Evolutionary conservation across 768 basidiomycete genomes (phyloP).

Genomic region (Melanogaster broomeanus): DNA sequence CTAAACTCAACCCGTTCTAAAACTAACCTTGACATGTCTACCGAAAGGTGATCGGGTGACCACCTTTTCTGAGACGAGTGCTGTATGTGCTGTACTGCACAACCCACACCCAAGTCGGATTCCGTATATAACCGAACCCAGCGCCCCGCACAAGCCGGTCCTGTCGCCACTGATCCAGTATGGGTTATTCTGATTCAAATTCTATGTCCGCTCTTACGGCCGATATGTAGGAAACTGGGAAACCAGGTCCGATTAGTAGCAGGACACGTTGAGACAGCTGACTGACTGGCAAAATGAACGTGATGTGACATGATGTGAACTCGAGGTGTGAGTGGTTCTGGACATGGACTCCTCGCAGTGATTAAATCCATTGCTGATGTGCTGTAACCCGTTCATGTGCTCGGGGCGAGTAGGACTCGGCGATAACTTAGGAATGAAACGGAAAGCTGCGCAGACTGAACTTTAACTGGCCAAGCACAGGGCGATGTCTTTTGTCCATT

Average conservation of each 20-base stretch:
- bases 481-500: not conserved
- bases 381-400: not conserved
- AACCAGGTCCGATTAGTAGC: not conserved
- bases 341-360: constrained; percentile 7
- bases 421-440: no score
- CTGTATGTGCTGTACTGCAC: no score
- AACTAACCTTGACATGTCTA: no score
- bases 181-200: no score
- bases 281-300: not conserved
- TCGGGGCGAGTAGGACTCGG: constrained; percentile 12
- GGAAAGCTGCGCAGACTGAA: constrained; percentile 9
- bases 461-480: not conserved
- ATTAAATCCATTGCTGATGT: not conserved
- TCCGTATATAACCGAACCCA: no score
- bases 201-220: not conserved
- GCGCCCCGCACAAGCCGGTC: no score
- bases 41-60: no score
- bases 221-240: not conserved
- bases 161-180: no score
- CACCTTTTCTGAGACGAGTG: no score
- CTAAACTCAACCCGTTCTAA: constrained; percentile 4
- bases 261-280: not conserved
- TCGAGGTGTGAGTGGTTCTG: not conserved
- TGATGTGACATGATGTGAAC: not conserved
- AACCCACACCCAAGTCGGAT: no score